Conservation (phyloP, 306 rosid species). For the Bauhinia variegata region DNA sequence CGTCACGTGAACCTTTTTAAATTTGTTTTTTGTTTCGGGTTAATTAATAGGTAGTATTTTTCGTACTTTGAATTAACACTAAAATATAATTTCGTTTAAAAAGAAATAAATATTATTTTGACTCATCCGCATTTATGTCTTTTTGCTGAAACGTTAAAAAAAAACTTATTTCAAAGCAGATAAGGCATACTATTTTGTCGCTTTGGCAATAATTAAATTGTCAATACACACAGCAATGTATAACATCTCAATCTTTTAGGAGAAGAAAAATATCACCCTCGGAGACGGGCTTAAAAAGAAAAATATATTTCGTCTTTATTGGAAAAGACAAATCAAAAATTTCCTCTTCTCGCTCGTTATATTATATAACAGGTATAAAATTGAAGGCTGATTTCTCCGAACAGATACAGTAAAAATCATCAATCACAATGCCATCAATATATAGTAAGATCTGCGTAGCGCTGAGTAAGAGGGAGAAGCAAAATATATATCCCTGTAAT, state of each 20-base stretch:
- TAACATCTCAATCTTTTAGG: too few relatives aligned
- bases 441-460: too few relatives aligned
- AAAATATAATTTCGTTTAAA: too few relatives aligned
- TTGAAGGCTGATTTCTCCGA: neutral
- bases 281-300: neutral
- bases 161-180: neutral
- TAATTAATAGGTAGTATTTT: too few relatives aligned
- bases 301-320: neutral
- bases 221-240: too few relatives aligned
- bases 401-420: too few relatives aligned
- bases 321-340: neutral
- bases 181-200: neutral
- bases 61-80: too few relatives aligned
- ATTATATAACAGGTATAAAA: neutral
- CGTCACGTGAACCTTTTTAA: neutral
- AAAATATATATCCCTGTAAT: neutral
- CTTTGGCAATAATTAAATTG: too few relatives aligned
- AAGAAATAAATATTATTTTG: neutral
- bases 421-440: too few relatives aligned
- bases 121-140: too few relatives aligned
- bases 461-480: too few relatives aligned
- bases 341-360: neutral
- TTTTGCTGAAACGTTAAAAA: too few relatives aligned
- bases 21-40: neutral
- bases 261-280: neutral